A percentile compares a stretch with the other conserved stretches of the same genome.
These are phyloP conservation scores for Lachancea mirantina DNA, from an alignment of 805 yeast genomes.

Conservation along the genomic window DNA sequence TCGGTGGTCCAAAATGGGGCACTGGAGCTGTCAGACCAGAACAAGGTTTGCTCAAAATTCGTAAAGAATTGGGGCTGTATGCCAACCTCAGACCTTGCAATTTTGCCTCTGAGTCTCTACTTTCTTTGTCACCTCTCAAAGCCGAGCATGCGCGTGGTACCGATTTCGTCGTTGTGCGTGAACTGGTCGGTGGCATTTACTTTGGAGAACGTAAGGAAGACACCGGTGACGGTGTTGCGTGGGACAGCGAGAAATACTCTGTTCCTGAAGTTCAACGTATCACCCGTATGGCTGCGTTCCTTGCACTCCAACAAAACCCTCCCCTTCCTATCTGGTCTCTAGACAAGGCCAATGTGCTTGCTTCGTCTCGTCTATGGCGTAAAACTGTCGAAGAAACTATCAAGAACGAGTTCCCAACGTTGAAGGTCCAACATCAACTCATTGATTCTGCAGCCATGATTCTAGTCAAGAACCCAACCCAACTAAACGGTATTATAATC, in stretches of 20 bases:
- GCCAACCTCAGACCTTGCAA: constrained; percentile 97
- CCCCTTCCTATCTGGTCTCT: constrained; percentile 94
- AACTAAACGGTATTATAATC: constrained; percentile 84
- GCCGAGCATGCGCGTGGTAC: constrained; percentile 83
- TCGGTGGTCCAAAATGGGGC: constrained; percentile 99
- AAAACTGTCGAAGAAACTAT: constrained; percentile 83
- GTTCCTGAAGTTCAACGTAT: constrained; percentile 92
- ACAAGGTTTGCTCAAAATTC: constrained; percentile 87
- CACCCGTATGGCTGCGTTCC: constrained; percentile 96
- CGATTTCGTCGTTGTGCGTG: constrained; percentile 88
- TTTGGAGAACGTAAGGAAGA: constrained; percentile 95
- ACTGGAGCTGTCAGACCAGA: constrained; percentile 95
- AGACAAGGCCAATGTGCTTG: constrained; percentile 96
- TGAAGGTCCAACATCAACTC: constrained; percentile 84
- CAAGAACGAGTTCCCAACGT: constrained; percentile 81
- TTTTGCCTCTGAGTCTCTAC: constrained; percentile 76
- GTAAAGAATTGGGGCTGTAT: constrained; percentile 89
- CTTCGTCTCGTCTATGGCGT: constrained; percentile 95
- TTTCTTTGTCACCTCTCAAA: constrained; percentile 84
- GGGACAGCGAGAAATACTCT: constrained; percentile 89
- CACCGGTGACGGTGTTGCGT: constrained; percentile 76
- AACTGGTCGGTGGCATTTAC: constrained; percentile 95
- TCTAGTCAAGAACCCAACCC: constrained; percentile 82
- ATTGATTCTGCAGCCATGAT: constrained; percentile 99
- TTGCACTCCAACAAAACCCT: constrained; percentile 89